Conservation (phyloP, 257 asterid species). For the Solanum pennellii region DNA sequence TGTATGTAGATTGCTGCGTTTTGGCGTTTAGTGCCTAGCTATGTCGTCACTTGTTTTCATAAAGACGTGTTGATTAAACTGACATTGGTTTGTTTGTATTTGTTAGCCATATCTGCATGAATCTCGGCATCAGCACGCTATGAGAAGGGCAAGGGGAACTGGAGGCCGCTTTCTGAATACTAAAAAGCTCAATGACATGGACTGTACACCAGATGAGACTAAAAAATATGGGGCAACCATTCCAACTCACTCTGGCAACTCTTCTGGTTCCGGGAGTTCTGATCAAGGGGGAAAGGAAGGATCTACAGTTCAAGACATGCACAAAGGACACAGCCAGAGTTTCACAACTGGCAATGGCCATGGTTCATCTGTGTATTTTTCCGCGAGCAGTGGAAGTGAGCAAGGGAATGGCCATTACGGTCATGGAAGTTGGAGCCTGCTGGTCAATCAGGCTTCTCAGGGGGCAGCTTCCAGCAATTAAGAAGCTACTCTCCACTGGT, state of each 20-base stretch:
- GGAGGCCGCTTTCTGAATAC: slow-evolving; percentile 85
- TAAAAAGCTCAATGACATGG: slow-evolving; percentile 23
- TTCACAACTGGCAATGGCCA: slow-evolving; percentile 20
- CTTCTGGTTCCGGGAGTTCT: slow-evolving; percentile 35
- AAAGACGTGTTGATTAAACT: background rate
- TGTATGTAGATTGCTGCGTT: background rate
- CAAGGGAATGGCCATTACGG: slow-evolving; percentile 11
- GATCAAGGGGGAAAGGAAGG: slow-evolving; percentile 14
- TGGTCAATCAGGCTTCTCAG: slow-evolving; percentile 25
- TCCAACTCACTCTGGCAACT: slow-evolving; percentile 23
- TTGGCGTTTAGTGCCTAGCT: background rate
- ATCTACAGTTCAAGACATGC: slow-evolving; percentile 10
- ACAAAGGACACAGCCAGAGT: slow-evolving; percentile 3
- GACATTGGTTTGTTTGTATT: background rate
- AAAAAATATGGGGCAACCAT: slow-evolving; percentile 14
- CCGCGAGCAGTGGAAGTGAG: slow-evolving; percentile 17
- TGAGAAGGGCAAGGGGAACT: slow-evolving; percentile 71
- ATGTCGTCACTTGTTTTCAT: background rate
- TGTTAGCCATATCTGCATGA: slow-evolving; percentile 80
- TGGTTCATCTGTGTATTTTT: slow-evolving; percentile 10
- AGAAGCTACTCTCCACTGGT: slow-evolving; percentile 8
- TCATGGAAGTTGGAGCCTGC: slow-evolving; percentile 29
- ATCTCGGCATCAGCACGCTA: slow-evolving; percentile 70
- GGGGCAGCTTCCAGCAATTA: slow-evolving; percentile 32
- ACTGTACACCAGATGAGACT: slow-evolving; percentile 15